Conservation (phyloP, 2,329 filamentous ascomycete species). For the Arthrobotrys entomopaga region DNA sequence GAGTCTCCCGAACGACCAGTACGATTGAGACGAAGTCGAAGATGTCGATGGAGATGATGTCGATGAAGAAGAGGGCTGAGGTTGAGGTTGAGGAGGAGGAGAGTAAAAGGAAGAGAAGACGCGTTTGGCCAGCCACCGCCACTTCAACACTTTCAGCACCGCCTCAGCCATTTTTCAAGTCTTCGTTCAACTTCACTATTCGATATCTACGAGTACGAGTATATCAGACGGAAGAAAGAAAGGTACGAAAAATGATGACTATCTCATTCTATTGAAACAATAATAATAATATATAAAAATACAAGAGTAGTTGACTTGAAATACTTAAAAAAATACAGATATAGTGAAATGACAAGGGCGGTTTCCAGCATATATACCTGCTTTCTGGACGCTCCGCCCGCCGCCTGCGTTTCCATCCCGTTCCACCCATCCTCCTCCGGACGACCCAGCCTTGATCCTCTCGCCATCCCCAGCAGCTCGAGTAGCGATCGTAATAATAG, state of each 20-base stretch:
- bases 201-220: not conserved
- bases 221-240: not conserved
- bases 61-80: constrained; percentile 5
- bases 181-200: too few species aligned
- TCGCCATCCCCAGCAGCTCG: not conserved
- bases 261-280: too few species aligned
- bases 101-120: constrained; percentile 50
- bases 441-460: constrained; percentile 11
- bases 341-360: constrained; percentile 30
- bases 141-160: constrained; percentile 51
- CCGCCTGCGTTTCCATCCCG: constrained; percentile 52
- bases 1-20: constrained; percentile 35
- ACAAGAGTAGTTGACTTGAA: too few species aligned
- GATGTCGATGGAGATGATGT: constrained; percentile 11
- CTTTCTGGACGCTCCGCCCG: constrained; percentile 47
- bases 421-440: constrained; percentile 28
- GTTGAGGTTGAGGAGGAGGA: constrained; percentile 19
- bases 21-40: constrained; percentile 10
- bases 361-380: constrained; percentile 49
- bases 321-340: too few species aligned
- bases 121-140: constrained; percentile 56
- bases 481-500: not conserved
- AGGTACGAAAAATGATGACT: too few species aligned
- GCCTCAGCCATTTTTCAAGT: constrained; percentile 37
- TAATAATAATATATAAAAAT: too few species aligned